These are phyloP conservation scores for Sphaerulina populicola DNA, from an alignment of 2,329 filamentous ascomycete genomes.

Conservation along the genomic window DNA sequence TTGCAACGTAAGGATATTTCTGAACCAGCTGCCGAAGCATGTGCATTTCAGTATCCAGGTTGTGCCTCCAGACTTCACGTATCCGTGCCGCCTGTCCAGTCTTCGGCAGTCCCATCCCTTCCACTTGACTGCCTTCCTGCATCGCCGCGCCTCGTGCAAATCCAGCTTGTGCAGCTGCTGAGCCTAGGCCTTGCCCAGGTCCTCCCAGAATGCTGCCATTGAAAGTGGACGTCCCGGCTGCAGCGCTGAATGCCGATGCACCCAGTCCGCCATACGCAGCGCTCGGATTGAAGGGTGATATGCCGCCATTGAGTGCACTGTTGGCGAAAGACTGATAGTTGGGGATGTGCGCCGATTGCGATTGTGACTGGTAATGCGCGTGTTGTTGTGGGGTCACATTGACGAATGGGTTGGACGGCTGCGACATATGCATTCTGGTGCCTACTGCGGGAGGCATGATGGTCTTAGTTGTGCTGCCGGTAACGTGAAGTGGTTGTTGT, in stretches of 20 bases:
- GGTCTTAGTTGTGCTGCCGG: constrained; percentile 1
- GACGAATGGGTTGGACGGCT: constrained; percentile 52
- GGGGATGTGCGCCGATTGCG: constrained; percentile 26
- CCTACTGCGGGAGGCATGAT: constrained; percentile 52
- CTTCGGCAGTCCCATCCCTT: constrained; percentile 38
- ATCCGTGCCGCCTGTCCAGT: constrained; percentile 66
- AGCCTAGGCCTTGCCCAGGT: constrained; percentile 61
- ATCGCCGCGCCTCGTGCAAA: constrained; percentile 65
- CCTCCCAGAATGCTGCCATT: constrained; percentile 29
- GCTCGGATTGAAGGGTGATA: constrained; percentile 31
- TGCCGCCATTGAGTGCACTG: constrained; percentile 36
- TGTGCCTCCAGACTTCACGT: constrained; percentile 92
- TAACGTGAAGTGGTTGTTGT: neutral
- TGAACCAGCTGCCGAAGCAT: constrained; percentile 74
- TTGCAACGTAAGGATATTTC: constrained; percentile 90
- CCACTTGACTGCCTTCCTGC: constrained; percentile 36
- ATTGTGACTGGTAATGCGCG: constrained; percentile 28
- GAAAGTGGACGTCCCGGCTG: constrained; percentile 25
- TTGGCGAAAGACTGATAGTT: constrained; percentile 32
- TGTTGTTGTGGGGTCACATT: constrained; percentile 45
- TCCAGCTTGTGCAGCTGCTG: constrained; percentile 78
- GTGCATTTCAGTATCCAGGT: constrained; percentile 84
- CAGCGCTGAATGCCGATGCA: constrained; percentile 28
- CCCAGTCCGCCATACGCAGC: constrained; percentile 24
- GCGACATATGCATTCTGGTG: constrained; percentile 51